These are phyloP conservation scores for Aquilaria malaccensis DNA, from an alignment of 345 rosid species.

Conservation along the genomic window DNA sequence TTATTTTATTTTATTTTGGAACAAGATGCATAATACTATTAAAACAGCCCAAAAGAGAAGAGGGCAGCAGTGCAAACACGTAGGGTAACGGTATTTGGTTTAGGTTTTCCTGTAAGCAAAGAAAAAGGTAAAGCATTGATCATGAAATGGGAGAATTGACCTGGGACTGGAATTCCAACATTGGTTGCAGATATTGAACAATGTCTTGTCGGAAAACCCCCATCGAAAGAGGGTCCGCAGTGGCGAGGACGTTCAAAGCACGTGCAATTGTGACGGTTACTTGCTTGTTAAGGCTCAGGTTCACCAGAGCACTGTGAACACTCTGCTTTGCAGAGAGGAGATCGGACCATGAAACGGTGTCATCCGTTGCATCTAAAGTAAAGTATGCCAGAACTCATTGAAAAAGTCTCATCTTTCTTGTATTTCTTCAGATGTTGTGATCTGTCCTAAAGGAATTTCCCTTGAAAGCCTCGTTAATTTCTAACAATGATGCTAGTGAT, in stretches of 20 bases:
- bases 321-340: conserved; percentile 81
- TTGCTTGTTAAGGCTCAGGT: conserved; percentile 58
- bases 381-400: too few relatives aligned
- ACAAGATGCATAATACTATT: too few relatives aligned
- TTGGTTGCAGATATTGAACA: conserved; percentile 37
- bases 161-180: conserved; percentile 6
- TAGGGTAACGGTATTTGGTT: conserved; percentile 49
- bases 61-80: conserved; percentile 9
- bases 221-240: conserved; percentile 68
- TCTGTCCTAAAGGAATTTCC: too few relatives aligned
- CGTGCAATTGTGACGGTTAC: conserved; percentile 70
- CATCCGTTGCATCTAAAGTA: conserved; percentile 19
- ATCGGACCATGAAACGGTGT: conserved; percentile 19
- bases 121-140: conserved; percentile 44
- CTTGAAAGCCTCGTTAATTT: conserved; percentile 48
- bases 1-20: too few relatives aligned
- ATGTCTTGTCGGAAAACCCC: conserved; percentile 60
- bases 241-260: conserved; percentile 39
- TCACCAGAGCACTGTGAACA: conserved; percentile 9
- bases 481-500: conserved; percentile 71
- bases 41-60: background rate
- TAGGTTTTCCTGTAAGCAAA: conserved; percentile 71
- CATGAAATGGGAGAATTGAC: too few relatives aligned
- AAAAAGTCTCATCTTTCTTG: too few relatives aligned
- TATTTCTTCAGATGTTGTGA: too few relatives aligned